Evolutionary conservation across 2,329 filamentous ascomycete genomes (phyloP), one percentile per base, ranked within the genome.

Genomic region (Fusarium falciforme): DNA sequence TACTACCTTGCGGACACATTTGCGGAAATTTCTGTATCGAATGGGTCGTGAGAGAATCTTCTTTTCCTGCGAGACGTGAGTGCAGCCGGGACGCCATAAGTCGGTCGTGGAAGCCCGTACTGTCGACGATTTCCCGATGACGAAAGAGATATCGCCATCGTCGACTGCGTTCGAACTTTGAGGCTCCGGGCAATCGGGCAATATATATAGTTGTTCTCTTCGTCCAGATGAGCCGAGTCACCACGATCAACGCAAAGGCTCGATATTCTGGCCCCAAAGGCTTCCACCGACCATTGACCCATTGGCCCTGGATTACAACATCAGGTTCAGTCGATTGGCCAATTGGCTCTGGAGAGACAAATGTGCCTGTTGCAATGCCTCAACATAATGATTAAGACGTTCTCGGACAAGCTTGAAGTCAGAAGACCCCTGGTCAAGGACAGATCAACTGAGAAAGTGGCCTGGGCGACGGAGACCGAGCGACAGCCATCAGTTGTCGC

Each of bases 1-100:
- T 22, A 7, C 11, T 42, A 12, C n/a, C n/a, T 6, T 22, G 40
- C 11, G 40, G 40, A 14, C 40, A 7, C 11, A 22, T 42, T 2
- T 14, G 14, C 6, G 6, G 3, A 0, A 42, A 8, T 7, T 42
- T 2, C n/a, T 42, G n/a, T 2, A 1, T 22, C 6, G 3, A 42
- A 42, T 12, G n/a, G 12, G 11, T 14, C 3, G 40, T 44, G 40
- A 14, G 12, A 8, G n/a, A 44, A 22, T 44, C 2, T 14, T 2
- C 40, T 44, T 42, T 20, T 42, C 20, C 40, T 22, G 3, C 20
- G 6, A 44, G 20, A 44, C 11, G 12, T 9, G 12, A 8, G 40
- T 7, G 6, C 6, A 20, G 6, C 40, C 3, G 20, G 6, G 17
- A 20, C 11, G 38, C 12, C 11, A 11, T 5, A 42, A 44, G 40